phyloP scores from a whole-genome alignment of 768 basidiomycete genomes.

The Leccinum pellstonianum region DNA sequence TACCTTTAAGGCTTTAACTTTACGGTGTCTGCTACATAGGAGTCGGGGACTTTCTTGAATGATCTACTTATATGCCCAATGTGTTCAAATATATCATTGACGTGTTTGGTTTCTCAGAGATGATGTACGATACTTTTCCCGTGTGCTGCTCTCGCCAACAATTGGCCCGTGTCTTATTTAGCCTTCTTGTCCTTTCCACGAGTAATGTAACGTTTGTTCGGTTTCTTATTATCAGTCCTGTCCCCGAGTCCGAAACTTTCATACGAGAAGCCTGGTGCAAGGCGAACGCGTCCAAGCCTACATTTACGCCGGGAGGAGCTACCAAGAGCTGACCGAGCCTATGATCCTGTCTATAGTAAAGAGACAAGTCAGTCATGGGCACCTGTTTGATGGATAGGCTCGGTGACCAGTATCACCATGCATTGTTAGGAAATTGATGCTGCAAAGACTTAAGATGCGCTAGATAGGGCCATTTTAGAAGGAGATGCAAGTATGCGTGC shows the following conservation, averaged over 20 bases:
- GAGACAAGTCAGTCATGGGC: not conserved
- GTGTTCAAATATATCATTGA: not conserved
- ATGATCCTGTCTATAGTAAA: not conserved
- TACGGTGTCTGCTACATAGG: not conserved
- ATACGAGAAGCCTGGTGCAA: not conserved
- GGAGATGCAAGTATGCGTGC: not conserved
- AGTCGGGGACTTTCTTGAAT: not conserved
- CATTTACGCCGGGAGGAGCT: constrained; percentile 13
- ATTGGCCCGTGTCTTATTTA: not conserved
- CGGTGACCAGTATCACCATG: constrained; percentile 15
- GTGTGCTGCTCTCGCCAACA: not conserved
- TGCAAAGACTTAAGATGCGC: not conserved
- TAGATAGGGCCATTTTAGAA: not conserved
- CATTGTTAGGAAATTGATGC: constrained; percentile 8
- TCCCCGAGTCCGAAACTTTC: not conserved
- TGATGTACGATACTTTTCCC: not conserved
- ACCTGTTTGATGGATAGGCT: not conserved
- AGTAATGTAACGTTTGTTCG: not conserved
- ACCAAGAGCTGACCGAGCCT: not conserved
- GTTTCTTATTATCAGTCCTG: not conserved
- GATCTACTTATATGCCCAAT: not conserved
- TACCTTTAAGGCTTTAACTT: constrained; percentile 49
- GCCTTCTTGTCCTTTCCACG: not conserved
- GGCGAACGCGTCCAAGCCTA: not conserved
- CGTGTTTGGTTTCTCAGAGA: not conserved